A percentile compares a stretch with the other conserved stretches of the same genome.
These are phyloP conservation scores for Colletotrichum sp. DNA, from an alignment of 2,329 filamentous ascomycete species.

Conservation along the genomic window DNA sequence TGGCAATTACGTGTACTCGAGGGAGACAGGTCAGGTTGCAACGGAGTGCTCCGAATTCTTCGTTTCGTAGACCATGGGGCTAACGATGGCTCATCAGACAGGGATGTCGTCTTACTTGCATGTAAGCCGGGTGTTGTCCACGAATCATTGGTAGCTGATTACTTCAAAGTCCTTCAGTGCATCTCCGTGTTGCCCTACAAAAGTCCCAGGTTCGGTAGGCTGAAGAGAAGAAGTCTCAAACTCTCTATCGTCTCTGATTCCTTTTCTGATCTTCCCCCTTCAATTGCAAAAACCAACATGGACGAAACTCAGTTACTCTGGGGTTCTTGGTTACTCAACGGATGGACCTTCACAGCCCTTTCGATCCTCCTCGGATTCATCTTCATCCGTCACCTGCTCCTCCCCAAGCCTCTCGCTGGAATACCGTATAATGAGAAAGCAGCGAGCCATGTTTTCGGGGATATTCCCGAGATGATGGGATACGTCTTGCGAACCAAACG, in stretches of 20 bases:
- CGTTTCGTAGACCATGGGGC: neutral
- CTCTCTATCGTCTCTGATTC: neutral
- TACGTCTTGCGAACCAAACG: slow-evolving; percentile 34
- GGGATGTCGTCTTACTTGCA: neutral
- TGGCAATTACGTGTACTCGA: neutral
- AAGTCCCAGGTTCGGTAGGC: neutral
- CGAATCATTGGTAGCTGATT: neutral
- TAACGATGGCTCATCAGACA: neutral
- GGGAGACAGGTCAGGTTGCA: neutral
- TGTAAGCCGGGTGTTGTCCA: neutral
- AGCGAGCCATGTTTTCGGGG: slow-evolving; percentile 40
- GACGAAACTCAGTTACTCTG: neutral
- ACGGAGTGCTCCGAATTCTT: neutral
- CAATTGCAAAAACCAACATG: too few relatives aligned
- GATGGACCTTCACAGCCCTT: neutral
- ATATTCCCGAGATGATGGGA: slow-evolving; percentile 43
- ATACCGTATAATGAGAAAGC: slow-evolving; percentile 45
- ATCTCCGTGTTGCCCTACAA: neutral
- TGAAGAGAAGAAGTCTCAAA: neutral
- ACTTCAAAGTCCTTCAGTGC: neutral
- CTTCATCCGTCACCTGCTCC: neutral
- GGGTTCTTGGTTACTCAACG: neutral
- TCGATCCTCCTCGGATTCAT: neutral
- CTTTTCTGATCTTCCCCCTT: neutral
- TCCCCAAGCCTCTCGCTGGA: neutral